Base-by-base conservation (phyloP, 2,329 filamentous ascomycete species). In the Fusarium hostae region DNA sequence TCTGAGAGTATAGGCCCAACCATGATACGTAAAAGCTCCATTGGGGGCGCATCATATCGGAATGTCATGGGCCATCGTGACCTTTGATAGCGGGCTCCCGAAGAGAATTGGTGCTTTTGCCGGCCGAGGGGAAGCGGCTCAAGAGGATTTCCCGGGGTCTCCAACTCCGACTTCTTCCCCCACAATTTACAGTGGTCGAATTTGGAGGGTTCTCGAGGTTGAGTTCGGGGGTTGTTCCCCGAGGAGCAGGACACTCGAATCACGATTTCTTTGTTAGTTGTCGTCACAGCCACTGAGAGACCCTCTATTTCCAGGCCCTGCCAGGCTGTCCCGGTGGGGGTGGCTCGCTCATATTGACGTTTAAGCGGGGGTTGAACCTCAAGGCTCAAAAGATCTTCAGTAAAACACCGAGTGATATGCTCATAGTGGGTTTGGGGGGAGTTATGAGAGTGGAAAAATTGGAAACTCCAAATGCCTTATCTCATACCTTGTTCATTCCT, bases 111-210 rank as follows among this genome's bases (percentile, higher is more conserved):
- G 64, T 70, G 71, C 56, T 60, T 62, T 65, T 74, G 74, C 73
- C 74, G 71, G 73, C 73, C 75, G 74, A 77, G 73, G 70, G 75
- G 75, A 77, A 75, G 74, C 73, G 71, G 63, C 56, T 68, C 76
- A 80, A 80, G 78, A 80, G 76, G 78, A 80, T 80, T 80, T 80
- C 77, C 78, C 79, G 79, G 79, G 74, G 64, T 63, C 61, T 63
- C 63, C 64, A 66, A 69, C 66, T 59, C 74, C 74, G 74, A 71
- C 76, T 73, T 76, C 72, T 76, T 68, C 63, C 74, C 74, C 74
- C 74, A 76, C 74, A 75, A 40, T 68, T 66, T 61, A 34, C 47
- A 34, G 47, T 12, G 28, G 47, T 48, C 10, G 45, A 22, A 22
- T 32, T 48, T 32, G 45, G 45, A 48, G 26, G 26, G 26, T 26